Percentiles rank a stretch among this genome's conserved stretches.
phyloP scores from a whole-genome alignment of 495 filamentous ascomycete genomes.

The Astrocystis sublimbata region DNA sequence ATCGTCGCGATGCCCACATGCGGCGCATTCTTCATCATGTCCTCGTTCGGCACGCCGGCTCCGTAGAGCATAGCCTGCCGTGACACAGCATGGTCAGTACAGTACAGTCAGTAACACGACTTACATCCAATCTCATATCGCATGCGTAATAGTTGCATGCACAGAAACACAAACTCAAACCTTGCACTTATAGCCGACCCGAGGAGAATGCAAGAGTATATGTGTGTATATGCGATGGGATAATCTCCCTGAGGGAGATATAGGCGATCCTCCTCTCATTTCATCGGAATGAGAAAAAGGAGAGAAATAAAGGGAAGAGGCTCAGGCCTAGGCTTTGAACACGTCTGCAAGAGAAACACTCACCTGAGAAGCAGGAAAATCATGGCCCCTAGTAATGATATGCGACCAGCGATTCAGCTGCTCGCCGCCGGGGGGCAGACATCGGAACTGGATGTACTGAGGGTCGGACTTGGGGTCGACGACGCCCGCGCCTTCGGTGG shows the following conservation, averaged over 20 bases:
- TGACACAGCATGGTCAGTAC: not conserved
- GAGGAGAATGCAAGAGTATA: too few relatives aligned
- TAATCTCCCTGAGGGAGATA: too few relatives aligned
- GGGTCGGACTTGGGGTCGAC: constrained; percentile 40
- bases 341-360: constrained; percentile 5
- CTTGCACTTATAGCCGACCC: too few relatives aligned
- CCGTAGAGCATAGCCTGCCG: constrained; percentile 93
- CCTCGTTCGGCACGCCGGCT: constrained; percentile 79
- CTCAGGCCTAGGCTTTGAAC: not conserved
- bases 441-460: constrained; percentile 48
- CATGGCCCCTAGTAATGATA: constrained; percentile 64
- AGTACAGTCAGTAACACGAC: too few relatives aligned
- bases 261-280: not conserved
- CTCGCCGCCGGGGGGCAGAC: constrained; percentile 42
- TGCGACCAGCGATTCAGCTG: constrained; percentile 52
- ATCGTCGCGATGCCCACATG: constrained; percentile 89
- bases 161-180: too few relatives aligned
- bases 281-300: constrained; percentile 10
- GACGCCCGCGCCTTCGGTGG: constrained; percentile 5
- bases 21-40: constrained; percentile 85
- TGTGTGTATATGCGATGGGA: too few relatives aligned
- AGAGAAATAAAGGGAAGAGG: not conserved
- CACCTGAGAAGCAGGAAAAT: constrained; percentile 91
- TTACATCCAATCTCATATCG: too few relatives aligned
- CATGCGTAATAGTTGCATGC: too few relatives aligned